Conservation (phyloP, 192 early-diverging fungal species). For the Podila clonocystis region DNA sequence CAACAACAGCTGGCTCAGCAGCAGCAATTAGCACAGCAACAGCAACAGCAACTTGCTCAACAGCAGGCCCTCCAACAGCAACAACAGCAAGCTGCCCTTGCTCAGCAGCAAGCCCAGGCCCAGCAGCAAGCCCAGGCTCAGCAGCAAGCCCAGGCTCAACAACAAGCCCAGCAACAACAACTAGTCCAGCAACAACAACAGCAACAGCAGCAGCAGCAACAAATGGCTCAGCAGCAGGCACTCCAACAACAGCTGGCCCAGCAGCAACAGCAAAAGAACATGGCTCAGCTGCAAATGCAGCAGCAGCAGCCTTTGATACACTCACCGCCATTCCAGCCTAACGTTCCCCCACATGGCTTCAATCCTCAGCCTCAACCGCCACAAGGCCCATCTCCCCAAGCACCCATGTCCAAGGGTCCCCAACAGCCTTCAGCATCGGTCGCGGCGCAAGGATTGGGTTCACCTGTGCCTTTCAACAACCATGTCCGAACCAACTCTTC, state of each 20-base stretch:
- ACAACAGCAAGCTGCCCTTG: conserved; percentile 15
- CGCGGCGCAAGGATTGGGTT: conserved; percentile 10
- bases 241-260: conserved; percentile 9
- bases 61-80: conserved; percentile 25
- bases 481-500: conserved; percentile 38
- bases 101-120: conserved; percentile 12
- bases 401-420: conserved; percentile 1
- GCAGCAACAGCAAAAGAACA: conserved; percentile 20
- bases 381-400: conserved; percentile 10
- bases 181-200: conserved; percentile 20
- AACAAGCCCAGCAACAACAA: conserved; percentile 21
- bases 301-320: conserved; percentile 11
- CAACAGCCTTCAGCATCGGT: conserved; percentile 1
- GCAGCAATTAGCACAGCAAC: conserved; percentile 8
- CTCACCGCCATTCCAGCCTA: neutral
- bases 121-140: conserved; percentile 15
- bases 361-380: conserved; percentile 15
- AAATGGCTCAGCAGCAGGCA: conserved; percentile 9
- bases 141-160: conserved; percentile 9
- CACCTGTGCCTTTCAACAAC: conserved; percentile 24
- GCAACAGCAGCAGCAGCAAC: conserved; percentile 38
- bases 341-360: neutral
- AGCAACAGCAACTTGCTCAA: conserved; percentile 9
- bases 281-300: conserved; percentile 7
- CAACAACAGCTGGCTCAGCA: conserved; percentile 23